A percentile compares a stretch with the other conserved stretches of the same genome.
phyloP scores from a whole-genome alignment of 345 rosid species.

The Lagerstroemia speciosa region DNA sequence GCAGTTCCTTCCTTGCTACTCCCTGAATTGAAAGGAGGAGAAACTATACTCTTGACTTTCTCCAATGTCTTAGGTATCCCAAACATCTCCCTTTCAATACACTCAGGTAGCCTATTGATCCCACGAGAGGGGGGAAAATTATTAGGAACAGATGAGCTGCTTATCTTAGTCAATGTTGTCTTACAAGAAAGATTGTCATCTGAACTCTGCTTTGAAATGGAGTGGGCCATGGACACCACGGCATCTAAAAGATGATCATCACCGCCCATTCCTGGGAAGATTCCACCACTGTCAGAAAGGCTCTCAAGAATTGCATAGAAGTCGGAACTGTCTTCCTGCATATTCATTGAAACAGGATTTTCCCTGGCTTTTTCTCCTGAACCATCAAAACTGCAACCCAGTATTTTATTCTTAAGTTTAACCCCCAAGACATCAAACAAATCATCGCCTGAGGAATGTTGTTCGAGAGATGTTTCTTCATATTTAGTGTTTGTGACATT shows the following conservation, averaged over 20 bases:
- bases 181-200: constrained; percentile 64
- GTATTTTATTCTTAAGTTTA: constrained; percentile 53
- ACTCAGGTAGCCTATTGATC: too few species aligned
- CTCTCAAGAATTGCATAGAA: constrained; percentile 30
- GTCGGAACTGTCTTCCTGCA: constrained; percentile 27
- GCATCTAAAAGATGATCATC: constrained; percentile 88
- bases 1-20: constrained; percentile 37
- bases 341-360: constrained; percentile 21
- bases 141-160: constrained; percentile 45
- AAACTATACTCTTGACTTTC: constrained; percentile 29
- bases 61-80: constrained; percentile 27
- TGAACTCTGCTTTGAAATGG: constrained; percentile 54
- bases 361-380: constrained; percentile 30
- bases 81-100: constrained; percentile 23
- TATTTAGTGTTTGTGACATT: constrained; percentile 12
- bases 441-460: constrained; percentile 50
- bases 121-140: too few species aligned
- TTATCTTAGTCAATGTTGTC: constrained; percentile 59
- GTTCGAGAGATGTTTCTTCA: constrained; percentile 27
- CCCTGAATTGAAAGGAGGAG: constrained; percentile 35
- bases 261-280: constrained; percentile 16
- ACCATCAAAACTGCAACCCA: constrained; percentile 25
- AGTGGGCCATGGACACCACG: constrained; percentile 58
- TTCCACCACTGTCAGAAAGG: constrained; percentile 21
- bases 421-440: constrained; percentile 74